Evolutionary conservation across 1,139 yeast species (phyloP), one percentile per base, ranked within the genome.

Genomic region (Yamadazyma buinensis): DNA sequence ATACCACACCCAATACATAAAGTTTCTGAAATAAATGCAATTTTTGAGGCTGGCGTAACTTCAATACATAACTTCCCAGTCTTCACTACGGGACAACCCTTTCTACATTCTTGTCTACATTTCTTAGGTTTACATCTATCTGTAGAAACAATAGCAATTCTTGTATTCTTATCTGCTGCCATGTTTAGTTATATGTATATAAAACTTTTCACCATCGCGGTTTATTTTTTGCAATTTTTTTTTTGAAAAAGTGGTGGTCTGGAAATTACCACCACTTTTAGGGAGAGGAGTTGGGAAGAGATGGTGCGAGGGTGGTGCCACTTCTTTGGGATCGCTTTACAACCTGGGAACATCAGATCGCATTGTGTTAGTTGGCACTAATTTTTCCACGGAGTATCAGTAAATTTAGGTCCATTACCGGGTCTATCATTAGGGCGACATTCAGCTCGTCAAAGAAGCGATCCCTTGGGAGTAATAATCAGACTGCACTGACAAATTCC

Each of bases 1-100:
- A 92, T 92, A 88, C 98, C 98, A 72, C 98, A 92, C 59, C 98
- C 98, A 54, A 92, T 92, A 76, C 98, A 92, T 57, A 92, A 72
- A 28, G 72, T 85, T 61, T 92, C 98, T n/a, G 96, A 86, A 43
- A 92, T 86, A 59, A 90, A 92, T 17, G 97, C 95, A 55, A 92
- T 87, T 59, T 92, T 92, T 41, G 86, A 80, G 20, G 83, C 75
- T 41, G 97, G 95, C 1, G 87, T 68, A 32, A 92, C 98, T 64
- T 92, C 98, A 54, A 92, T 92, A 81, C 98, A 92, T 44, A 90
- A 77, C 62, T 90, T 92, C 40, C 98, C 98, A 2, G 98, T 90
- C 58, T 94, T 83, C 38, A 90, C 97, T 28, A 92, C 98, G 3
- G 98, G 98, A 75, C 98, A 92, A 25, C 95, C 73, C 56, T 87